A percentile compares a stretch with the other conserved stretches of the same genome.
These are phyloP conservation scores for Lachancea lanzarotensis DNA, from an alignment of 805 yeast species.

Conservation along the genomic window DNA sequence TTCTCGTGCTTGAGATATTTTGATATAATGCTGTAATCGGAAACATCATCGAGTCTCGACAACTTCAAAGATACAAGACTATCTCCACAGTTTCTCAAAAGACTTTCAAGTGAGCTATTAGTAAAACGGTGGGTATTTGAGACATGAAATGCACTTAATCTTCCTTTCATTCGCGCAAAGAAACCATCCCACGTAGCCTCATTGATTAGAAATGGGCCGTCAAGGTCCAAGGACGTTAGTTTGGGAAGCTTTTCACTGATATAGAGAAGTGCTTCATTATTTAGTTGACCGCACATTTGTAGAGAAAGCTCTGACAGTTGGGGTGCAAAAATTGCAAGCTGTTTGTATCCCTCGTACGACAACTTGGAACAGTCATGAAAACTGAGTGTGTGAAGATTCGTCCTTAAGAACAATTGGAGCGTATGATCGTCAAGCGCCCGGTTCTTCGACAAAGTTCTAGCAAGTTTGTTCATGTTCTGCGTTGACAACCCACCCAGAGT, in stretches of 20 bases:
- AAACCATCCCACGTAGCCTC: constrained; percentile 72
- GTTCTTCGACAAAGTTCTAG: constrained; percentile 73
- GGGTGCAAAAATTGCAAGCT: constrained; percentile 76
- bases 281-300: constrained; percentile 90
- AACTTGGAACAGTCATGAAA: constrained; percentile 92
- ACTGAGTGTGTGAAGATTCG: constrained; percentile 50
- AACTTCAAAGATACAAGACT: constrained; percentile 52
- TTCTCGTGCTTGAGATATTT: constrained; percentile 43
- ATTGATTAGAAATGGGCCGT: constrained; percentile 85
- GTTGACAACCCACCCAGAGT: constrained; percentile 82
- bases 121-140: constrained; percentile 80
- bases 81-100: constrained; percentile 57
- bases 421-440: constrained; percentile 72
- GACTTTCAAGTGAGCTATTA: constrained; percentile 52
- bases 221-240: constrained; percentile 53
- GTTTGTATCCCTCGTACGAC: constrained; percentile 53
- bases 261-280: constrained; percentile 65
- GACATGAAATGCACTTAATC: constrained; percentile 54
- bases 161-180: constrained; percentile 51
- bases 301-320: constrained; percentile 57
- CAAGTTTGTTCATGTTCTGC: constrained; percentile 60
- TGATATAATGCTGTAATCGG: constrained; percentile 58
- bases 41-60: constrained; percentile 67
- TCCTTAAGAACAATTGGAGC: constrained; percentile 62
- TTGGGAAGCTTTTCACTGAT: constrained; percentile 51